Evolutionary conservation across 2,329 filamentous ascomycete genomes (phyloP).

Genomic region (Westerdykella sp.): DNA sequence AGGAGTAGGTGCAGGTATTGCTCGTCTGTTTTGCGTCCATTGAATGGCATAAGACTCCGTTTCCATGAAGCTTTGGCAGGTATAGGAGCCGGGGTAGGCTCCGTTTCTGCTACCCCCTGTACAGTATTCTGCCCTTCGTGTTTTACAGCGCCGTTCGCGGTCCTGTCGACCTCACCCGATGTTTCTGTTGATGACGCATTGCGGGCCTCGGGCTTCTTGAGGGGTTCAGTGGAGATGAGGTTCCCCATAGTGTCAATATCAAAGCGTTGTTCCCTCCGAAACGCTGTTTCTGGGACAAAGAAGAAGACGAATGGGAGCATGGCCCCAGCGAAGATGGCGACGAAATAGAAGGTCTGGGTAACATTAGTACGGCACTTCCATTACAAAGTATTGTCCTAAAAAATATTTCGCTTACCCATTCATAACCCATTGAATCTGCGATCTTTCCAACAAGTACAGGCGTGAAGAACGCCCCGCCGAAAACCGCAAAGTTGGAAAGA

Average conservation of each 20-base stretch:
- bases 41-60: conserved; percentile 63
- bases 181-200: not conserved
- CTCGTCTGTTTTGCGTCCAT: conserved; percentile 75
- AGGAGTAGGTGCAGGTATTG: conserved; percentile 59
- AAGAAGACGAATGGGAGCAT: conserved; percentile 68
- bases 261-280: conserved; percentile 57
- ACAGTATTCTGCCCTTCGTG: not conserved
- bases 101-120: not conserved
- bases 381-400: not conserved
- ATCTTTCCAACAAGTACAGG: conserved; percentile 90
- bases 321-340: conserved; percentile 72
- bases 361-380: not conserved
- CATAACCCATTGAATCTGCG: conserved; percentile 67
- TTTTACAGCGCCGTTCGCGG: conserved; percentile 1
- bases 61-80: conserved; percentile 52
- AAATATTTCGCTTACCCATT: conserved; percentile 48
- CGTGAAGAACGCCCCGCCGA: conserved; percentile 67
- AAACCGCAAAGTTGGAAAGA: conserved; percentile 63
- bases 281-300: conserved; percentile 81
- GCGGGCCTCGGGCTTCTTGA: conserved; percentile 1
- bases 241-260: conserved; percentile 59
- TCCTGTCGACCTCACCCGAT: conserved; percentile 1
- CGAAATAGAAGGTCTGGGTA: conserved; percentile 64
- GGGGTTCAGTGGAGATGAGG: conserved; percentile 9
- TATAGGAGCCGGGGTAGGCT: not conserved